Evolutionary conservation across 2,329 filamentous ascomycete species (phyloP).

Genomic region (Colletotrichum lindemuthianum): DNA sequence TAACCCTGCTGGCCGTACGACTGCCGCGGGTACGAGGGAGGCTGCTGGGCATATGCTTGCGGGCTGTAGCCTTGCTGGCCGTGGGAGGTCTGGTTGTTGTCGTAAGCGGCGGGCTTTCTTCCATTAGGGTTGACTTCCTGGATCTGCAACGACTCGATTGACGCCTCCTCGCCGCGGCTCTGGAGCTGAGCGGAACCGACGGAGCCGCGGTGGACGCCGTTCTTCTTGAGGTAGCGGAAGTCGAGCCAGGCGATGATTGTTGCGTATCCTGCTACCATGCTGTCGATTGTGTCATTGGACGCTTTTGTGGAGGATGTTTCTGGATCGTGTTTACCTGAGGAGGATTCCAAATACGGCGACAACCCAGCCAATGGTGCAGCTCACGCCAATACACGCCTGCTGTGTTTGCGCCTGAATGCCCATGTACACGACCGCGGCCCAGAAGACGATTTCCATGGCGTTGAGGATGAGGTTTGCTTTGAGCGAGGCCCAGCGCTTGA

Average conservation of each 20-base stretch:
- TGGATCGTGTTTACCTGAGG: conserved; percentile 3
- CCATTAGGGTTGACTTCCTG: conserved; percentile 1
- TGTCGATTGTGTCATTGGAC: not conserved
- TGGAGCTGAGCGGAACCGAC: conserved; percentile 1
- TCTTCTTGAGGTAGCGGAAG: conserved; percentile 16
- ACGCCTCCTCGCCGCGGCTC: conserved; percentile 15
- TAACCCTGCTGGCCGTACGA: conserved; percentile 3
- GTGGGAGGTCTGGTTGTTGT: conserved; percentile 1
- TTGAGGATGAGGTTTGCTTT: conserved; percentile 54
- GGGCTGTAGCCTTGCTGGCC: not conserved
- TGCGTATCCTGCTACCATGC: conserved; percentile 23
- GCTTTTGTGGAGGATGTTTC: not conserved
- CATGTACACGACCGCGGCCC: conserved; percentile 45
- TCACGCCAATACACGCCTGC: conserved; percentile 22
- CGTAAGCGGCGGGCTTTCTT: not conserved
- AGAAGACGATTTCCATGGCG: conserved; percentile 53
- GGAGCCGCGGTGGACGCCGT: conserved; percentile 20
- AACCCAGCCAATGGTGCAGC: conserved; percentile 31
- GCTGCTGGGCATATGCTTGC: conserved; percentile 2
- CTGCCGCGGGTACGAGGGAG: not conserved
- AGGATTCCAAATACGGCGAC: conserved; percentile 24
- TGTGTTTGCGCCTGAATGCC: conserved; percentile 28
- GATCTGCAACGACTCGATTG: not conserved
- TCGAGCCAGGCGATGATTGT: conserved; percentile 30
- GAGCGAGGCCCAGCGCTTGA: conserved; percentile 49